Conservation (phyloP, 2,329 filamentous ascomycete genomes). For the Diaporthe longicolla region DNA sequence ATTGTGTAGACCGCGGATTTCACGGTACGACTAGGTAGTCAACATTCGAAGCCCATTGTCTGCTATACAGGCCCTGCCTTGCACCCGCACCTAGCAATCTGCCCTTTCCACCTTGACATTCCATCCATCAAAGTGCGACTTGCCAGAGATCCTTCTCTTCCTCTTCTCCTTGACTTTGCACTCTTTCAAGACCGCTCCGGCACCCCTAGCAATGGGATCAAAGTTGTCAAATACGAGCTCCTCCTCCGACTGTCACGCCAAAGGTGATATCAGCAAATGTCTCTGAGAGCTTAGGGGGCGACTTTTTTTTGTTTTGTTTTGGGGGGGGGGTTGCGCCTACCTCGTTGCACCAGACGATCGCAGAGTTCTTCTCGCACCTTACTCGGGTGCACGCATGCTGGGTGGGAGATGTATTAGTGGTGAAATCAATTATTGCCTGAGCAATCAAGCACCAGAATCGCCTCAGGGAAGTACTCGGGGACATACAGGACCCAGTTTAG, state of each 20-base stretch:
- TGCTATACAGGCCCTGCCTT: no score
- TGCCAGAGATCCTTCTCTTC: no score
- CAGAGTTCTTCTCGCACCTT: constrained; percentile 3
- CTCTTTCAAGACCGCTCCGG: neutral
- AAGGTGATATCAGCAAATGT: neutral
- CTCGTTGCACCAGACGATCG: constrained; percentile 24
- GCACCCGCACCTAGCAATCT: no score
- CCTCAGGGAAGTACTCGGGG: neutral
- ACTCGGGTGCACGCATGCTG: neutral
- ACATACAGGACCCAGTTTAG: no score
- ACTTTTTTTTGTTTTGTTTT: no score
- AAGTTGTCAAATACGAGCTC: neutral
- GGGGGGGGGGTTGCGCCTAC: neutral
- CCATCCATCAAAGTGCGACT: no score
- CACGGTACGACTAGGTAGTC: no score
- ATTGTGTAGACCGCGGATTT: no score
- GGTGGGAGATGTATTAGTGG: neutral
- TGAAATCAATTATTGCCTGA: neutral
- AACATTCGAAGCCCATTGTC: no score
- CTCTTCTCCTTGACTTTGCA: no score
- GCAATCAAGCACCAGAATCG: no score
- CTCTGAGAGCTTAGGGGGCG: neutral
- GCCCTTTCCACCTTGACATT: no score
- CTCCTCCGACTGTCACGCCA: neutral
- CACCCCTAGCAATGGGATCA: neutral